Percentiles rank a stretch among this genome's conserved stretches.
These are phyloP conservation scores for Vitellaria paradoxa DNA, from an alignment of 179 eudicot species.

Conservation along the genomic window DNA sequence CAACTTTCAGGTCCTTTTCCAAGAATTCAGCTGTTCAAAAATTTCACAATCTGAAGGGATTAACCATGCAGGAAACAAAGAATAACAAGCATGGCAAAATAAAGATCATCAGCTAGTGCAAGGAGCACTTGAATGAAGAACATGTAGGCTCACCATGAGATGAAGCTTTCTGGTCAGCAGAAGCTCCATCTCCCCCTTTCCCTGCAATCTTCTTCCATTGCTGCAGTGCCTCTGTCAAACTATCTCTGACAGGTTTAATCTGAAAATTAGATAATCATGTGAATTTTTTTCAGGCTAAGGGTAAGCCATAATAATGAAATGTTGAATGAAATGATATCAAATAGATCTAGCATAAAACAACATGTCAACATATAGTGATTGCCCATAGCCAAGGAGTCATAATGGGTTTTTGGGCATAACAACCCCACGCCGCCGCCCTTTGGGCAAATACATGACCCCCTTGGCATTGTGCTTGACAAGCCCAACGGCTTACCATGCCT, in stretches of 20 bases:
- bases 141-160: constrained; percentile 37
- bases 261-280: constrained; percentile 24
- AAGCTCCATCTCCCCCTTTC: constrained; percentile 52
- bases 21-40: constrained; percentile 34
- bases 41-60: constrained; percentile 45
- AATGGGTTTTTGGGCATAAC: no score
- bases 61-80: constrained; percentile 1
- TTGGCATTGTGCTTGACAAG: no score
- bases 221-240: constrained; percentile 83
- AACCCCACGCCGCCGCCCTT: no score
- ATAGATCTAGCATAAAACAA: no score
- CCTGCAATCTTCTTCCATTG: constrained; percentile 85
- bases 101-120: neutral
- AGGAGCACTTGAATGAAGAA: constrained; percentile 1
- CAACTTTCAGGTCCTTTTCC: constrained; percentile 33
- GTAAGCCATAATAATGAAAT: no score
- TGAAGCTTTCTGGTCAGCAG: constrained; percentile 50
- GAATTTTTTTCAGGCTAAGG: neutral
- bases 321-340: no score
- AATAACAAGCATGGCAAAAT: neutral
- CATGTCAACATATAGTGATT: no score
- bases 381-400: no score
- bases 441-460: no score
- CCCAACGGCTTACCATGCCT: no score
- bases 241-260: constrained; percentile 98